Evolutionary conservation across 2,329 filamentous ascomycete species (phyloP).

Genomic region (Fusarium agapanthi): DNA sequence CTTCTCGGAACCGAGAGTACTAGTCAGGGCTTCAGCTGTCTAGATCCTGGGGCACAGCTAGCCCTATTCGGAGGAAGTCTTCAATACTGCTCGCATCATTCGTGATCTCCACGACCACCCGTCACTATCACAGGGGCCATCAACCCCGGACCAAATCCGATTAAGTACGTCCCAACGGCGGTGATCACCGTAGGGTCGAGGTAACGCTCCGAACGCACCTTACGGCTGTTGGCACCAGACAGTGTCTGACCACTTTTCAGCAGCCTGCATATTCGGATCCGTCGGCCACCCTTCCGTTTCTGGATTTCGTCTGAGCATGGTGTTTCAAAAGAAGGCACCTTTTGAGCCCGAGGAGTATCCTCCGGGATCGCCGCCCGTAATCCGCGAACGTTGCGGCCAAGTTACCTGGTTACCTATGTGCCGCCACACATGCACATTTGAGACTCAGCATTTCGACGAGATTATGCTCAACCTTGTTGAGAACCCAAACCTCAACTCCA

Average conservation of each 20-base stretch:
- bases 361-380: slow-evolving; percentile 37
- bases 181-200: neutral
- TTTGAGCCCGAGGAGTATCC: slow-evolving; percentile 45
- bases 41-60: slow-evolving; percentile 3
- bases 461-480: slow-evolving; percentile 79
- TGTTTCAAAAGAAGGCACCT: slow-evolving; percentile 30
- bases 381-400: slow-evolving; percentile 38
- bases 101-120: neutral
- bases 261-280: slow-evolving; percentile 1
- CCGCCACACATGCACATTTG: slow-evolving; percentile 68
- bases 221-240: neutral
- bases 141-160: neutral
- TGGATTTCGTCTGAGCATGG: slow-evolving; percentile 23
- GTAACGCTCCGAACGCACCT: neutral
- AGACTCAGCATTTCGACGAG: slow-evolving; percentile 67
- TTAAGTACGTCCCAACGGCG: neutral
- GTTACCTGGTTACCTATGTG: slow-evolving; percentile 63
- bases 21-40: slow-evolving; percentile 6
- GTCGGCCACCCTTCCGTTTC: neutral
- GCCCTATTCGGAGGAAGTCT: neutral
- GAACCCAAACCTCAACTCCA: slow-evolving; percentile 83
- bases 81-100: neutral
- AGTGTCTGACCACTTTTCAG: slow-evolving; percentile 11
- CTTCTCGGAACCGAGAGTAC: slow-evolving; percentile 6
- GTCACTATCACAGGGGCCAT: neutral